These are phyloP conservation scores for Takashimella koratensis DNA, from an alignment of 1,284 basidiomycete genomes.

Conservation along the genomic window DNA sequence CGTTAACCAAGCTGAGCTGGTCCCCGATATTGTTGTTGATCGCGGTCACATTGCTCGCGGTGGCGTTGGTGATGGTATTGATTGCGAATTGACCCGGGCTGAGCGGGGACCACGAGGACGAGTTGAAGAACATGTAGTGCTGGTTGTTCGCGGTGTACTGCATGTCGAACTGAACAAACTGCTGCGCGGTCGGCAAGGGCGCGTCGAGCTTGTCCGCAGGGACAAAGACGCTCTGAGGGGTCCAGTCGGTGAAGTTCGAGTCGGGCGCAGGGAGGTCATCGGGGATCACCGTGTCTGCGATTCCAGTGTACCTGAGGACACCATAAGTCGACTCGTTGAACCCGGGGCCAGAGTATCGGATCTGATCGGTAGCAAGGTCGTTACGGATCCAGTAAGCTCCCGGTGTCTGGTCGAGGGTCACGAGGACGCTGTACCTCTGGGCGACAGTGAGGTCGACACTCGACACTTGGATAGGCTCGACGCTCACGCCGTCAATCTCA, in stretches of 20 bases:
- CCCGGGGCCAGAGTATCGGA: conserved; percentile 10
- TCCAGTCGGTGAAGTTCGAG: background rate
- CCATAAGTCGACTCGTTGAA: conserved; percentile 18
- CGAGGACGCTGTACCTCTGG: conserved; percentile 27
- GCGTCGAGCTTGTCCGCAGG: conserved; percentile 16
- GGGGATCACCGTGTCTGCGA: conserved; percentile 6
- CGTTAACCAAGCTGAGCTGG: conserved; percentile 18
- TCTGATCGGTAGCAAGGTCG: conserved; percentile 11
- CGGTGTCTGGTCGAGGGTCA: conserved; percentile 25
- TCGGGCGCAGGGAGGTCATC: conserved; percentile 6
- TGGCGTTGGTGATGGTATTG: background rate
- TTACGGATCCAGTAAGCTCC: conserved; percentile 33
- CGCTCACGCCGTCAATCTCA: conserved; percentile 29
- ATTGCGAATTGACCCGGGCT: conserved; percentile 4
- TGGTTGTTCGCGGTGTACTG: conserved; percentile 18
- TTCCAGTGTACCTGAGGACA: conserved; percentile 24
- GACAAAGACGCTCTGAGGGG: background rate
- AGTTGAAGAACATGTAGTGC: conserved; percentile 26
- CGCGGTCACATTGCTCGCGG: conserved; percentile 1
- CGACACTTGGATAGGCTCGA: conserved; percentile 20
- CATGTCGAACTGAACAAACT: conserved; percentile 16
- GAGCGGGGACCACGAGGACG: conserved; percentile 12
- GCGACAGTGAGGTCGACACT: conserved; percentile 25
- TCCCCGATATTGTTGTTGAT: conserved; percentile 1
- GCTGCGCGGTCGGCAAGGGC: conserved; percentile 1